phyloP scores from a whole-genome alignment of 768 basidiomycete species.

The Macrolepiota fuliginosa region DNA sequence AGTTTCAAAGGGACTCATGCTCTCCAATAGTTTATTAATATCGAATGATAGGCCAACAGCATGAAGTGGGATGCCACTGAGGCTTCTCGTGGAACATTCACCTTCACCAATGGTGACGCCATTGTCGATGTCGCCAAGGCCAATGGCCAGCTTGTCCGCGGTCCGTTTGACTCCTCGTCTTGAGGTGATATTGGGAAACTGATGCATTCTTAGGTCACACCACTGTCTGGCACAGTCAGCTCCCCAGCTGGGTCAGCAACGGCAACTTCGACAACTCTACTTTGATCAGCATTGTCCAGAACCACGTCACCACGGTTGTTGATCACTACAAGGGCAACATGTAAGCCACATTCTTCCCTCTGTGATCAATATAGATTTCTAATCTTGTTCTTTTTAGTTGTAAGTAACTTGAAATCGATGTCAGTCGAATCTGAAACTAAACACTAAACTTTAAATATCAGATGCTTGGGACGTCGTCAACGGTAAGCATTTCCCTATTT shows the following conservation, averaged over 20 bases:
- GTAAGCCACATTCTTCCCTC: slow-evolving; percentile 22
- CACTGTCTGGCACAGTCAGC: slow-evolving; percentile 51
- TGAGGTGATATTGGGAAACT: too few species aligned
- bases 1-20: not conserved
- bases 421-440: not conserved
- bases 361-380: not conserved
- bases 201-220: too few species aligned
- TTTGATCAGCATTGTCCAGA: slow-evolving; percentile 40
- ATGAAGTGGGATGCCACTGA: slow-evolving; percentile 64
- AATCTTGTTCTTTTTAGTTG: slow-evolving; percentile 9
- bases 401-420: slow-evolving; percentile 3
- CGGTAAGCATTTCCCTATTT: slow-evolving; percentile 23
- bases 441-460: slow-evolving; percentile 13
- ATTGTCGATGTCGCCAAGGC: slow-evolving; percentile 43
- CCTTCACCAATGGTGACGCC: slow-evolving; percentile 43
- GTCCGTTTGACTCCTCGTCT: too few species aligned
- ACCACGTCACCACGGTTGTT: slow-evolving; percentile 46
- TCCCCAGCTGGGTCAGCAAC: slow-evolving; percentile 46
- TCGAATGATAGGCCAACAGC: slow-evolving; percentile 32
- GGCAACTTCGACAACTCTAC: slow-evolving; percentile 38
- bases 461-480: slow-evolving; percentile 54
- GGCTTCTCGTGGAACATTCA: slow-evolving; percentile 46
- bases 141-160: slow-evolving; percentile 46
- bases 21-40: not conserved
- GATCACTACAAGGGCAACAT: slow-evolving; percentile 51